Evolutionary conservation across 2,329 filamentous ascomycete genomes (phyloP).

Genomic region (Beauveria medogensis): DNA sequence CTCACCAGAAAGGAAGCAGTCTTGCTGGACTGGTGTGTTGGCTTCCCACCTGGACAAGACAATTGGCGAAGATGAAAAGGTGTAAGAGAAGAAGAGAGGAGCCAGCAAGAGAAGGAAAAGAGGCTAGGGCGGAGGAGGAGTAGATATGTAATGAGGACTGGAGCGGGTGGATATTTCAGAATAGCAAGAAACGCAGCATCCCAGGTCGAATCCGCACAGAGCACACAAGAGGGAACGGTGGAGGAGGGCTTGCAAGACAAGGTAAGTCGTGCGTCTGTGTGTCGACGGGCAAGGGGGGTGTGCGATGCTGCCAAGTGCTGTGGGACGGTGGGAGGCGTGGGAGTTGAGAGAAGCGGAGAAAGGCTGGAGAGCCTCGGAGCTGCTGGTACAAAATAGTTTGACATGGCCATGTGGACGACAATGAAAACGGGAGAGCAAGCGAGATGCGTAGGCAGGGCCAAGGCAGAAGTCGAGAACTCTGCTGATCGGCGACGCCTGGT

Average conservation of each 20-base stretch:
- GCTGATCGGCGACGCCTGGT: background rate
- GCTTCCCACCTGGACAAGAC: slow-evolving; percentile 8
- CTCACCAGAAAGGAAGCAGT: slow-evolving; percentile 11
- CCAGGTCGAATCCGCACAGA: background rate
- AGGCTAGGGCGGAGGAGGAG: slow-evolving; percentile 6
- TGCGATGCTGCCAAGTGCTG: background rate
- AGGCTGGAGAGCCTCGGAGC: background rate
- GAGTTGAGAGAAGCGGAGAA: slow-evolving; percentile 5
- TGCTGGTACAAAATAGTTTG: background rate
- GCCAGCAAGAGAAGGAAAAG: slow-evolving; percentile 3
- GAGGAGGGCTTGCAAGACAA: slow-evolving; percentile 7
- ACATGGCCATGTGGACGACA: background rate
- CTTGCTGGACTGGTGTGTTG: slow-evolving; percentile 8
- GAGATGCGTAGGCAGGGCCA: background rate
- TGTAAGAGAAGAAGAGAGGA: slow-evolving; percentile 2
- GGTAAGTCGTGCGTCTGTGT: slow-evolving; percentile 6
- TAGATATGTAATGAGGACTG: slow-evolving; percentile 10
- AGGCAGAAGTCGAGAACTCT: slow-evolving; percentile 4
- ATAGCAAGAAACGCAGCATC: background rate
- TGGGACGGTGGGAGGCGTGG: background rate
- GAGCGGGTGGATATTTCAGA: slow-evolving; percentile 5
- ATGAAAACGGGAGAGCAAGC: background rate
- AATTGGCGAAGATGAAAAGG: slow-evolving; percentile 9
- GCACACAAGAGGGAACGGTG: slow-evolving; percentile 4
- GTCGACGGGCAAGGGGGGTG: slow-evolving; percentile 3